Percentiles rank a stretch among this genome's conserved stretches.
Evolutionary conservation across 129 eudicot genomes (phyloP).

Genomic region (Apium graveolens): DNA sequence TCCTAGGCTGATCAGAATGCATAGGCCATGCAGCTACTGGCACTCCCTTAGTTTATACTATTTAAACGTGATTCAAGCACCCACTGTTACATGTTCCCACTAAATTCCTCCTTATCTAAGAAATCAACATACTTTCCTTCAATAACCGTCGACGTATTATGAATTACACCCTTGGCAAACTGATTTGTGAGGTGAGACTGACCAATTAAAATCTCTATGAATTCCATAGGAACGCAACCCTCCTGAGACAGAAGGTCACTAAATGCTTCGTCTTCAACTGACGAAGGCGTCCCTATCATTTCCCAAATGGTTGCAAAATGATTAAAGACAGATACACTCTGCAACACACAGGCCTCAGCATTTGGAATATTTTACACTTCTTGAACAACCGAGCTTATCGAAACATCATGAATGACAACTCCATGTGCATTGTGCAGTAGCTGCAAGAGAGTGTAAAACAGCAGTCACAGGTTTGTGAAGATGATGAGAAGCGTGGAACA

Average conservation of each 20-base stretch:
- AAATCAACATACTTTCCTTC: constrained; percentile 27
- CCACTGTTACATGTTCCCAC: constrained; percentile 15
- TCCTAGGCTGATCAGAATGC: constrained; percentile 48
- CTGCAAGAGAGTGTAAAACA: constrained; percentile 28
- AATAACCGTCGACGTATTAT: constrained; percentile 20
- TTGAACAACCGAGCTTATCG: constrained; percentile 43
- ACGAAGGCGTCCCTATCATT: constrained; percentile 2
- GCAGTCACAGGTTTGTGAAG: constrained; percentile 36
- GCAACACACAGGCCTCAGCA: constrained; percentile 42
- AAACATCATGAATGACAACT: constrained; percentile 44
- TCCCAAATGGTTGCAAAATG: constrained; percentile 1
- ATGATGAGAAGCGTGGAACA: constrained; percentile 23
- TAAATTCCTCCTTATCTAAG: constrained; percentile 14
- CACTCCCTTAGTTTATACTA: constrained; percentile 37
- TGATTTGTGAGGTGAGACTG: constrained; percentile 10
- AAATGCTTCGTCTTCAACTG: constrained; percentile 2
- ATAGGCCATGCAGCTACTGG: constrained; percentile 42
- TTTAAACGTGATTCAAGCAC: constrained; percentile 41
- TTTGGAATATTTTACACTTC: constrained; percentile 31
- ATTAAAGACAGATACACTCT: constrained; percentile 34
- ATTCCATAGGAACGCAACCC: constrained; percentile 32
- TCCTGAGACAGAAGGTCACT: constrained; percentile 20
- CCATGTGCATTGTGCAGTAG: constrained; percentile 13
- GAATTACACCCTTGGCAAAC: constrained; percentile 25
- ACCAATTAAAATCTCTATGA: constrained; percentile 2